Percentiles rank a stretch among this genome's conserved stretches.
phyloP scores from a whole-genome alignment of 2,329 filamentous ascomycete species.

The Rhinocladiella similis region DNA sequence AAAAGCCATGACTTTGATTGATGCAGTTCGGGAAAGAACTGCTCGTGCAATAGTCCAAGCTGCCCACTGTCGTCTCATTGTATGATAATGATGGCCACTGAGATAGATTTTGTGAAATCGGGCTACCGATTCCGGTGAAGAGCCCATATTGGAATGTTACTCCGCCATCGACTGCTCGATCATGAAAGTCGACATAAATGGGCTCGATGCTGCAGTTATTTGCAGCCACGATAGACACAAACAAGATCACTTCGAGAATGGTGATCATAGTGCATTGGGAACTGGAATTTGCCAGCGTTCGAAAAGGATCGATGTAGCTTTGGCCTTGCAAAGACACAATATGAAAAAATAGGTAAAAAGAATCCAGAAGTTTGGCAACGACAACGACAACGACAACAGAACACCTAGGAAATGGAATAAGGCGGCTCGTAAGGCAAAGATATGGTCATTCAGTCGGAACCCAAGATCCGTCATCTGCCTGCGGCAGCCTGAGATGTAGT shows the following conservation, averaged over 20 bases:
- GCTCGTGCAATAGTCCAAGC: conserved; percentile 37
- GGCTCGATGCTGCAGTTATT: conserved; percentile 29
- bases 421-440: conserved; percentile 4
- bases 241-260: conserved; percentile 7
- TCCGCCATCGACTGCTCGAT: conserved; percentile 42
- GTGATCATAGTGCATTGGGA: conserved; percentile 12
- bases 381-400: too few relatives aligned
- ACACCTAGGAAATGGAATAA: neutral
- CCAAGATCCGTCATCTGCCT: neutral
- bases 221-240: conserved; percentile 7
- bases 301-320: neutral
- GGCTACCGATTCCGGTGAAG: conserved; percentile 45
- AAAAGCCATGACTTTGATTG: conserved; percentile 23
- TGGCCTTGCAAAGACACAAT: neutral
- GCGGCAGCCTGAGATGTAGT: conserved; percentile 15
- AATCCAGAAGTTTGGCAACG: neutral
- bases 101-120: conserved; percentile 44
- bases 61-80: conserved; percentile 44
- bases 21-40: conserved; percentile 32
- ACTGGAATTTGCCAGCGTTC: neutral
- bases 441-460: conserved; percentile 6
- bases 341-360: conserved; percentile 1
- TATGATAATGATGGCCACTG: conserved; percentile 44
- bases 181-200: conserved; percentile 48
- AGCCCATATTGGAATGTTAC: conserved; percentile 44